Conservation (phyloP, 2,329 filamentous ascomycete genomes). For the Neoarthrinium moseri region DNA sequence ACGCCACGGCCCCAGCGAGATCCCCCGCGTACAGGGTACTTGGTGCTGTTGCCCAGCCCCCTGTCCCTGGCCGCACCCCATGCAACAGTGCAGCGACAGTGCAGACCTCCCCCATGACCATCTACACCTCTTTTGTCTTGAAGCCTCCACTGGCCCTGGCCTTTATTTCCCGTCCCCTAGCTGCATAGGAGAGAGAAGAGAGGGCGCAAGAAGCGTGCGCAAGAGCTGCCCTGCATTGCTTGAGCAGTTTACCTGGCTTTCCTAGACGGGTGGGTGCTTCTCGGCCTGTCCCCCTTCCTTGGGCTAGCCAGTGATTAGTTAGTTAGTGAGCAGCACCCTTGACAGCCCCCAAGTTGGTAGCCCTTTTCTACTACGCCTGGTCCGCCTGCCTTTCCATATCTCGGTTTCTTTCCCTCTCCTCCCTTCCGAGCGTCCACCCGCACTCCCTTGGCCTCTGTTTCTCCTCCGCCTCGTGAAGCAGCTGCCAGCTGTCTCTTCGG, state of each 20-base stretch:
- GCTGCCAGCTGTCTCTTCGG: slow-evolving; percentile 6
- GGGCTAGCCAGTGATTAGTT: no score
- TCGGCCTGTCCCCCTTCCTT: no score
- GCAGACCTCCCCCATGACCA: neutral
- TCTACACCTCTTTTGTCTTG: slow-evolving; percentile 7
- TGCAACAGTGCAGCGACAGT: slow-evolving; percentile 5
- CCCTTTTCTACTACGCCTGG: slow-evolving; percentile 18
- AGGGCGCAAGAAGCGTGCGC: neutral
- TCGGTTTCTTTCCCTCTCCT: slow-evolving; percentile 14
- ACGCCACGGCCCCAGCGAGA: neutral
- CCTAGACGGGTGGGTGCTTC: neutral
- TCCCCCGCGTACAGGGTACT: slow-evolving; percentile 4
- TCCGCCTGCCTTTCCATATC: slow-evolving; percentile 12
- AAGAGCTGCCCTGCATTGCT: no score
- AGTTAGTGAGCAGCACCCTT: no score
- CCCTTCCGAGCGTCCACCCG: slow-evolving; percentile 13
- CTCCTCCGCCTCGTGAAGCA: slow-evolving; percentile 4
- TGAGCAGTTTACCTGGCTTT: no score
- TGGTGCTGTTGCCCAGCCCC: neutral
- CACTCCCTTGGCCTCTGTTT: slow-evolving; percentile 3
- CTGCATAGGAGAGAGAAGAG: neutral
- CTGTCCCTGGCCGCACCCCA: slow-evolving; percentile 1
- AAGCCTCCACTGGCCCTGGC: slow-evolving; percentile 5
- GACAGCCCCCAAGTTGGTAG: no score
- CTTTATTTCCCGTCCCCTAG: slow-evolving; percentile 7